Conservation (phyloP, 2,329 filamentous ascomycete genomes). For the Fusarium coicis region DNA sequence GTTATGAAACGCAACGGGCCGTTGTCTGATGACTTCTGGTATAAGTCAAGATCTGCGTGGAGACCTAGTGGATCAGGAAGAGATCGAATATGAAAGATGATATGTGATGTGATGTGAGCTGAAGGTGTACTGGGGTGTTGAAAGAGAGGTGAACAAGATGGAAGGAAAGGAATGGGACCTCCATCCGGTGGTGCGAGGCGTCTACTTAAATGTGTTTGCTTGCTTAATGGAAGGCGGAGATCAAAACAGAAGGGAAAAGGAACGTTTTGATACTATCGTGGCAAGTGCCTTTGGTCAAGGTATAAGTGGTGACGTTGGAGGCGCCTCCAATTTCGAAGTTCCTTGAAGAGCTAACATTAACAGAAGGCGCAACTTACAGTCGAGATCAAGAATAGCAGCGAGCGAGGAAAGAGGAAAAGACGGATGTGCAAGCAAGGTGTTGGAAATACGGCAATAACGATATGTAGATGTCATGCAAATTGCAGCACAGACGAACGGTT, state of each 20-base stretch:
- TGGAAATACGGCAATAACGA: not conserved
- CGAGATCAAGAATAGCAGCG: not conserved
- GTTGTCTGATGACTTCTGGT: conserved; percentile 14
- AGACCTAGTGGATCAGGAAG: not conserved
- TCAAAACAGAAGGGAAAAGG: conserved; percentile 8
- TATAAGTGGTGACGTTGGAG: conserved; percentile 32
- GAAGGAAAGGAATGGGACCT: not conserved
- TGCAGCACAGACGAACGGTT: conserved; percentile 16
- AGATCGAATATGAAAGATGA: conserved; percentile 16
- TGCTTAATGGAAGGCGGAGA: conserved; percentile 7
- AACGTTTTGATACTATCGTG: conserved; percentile 14
- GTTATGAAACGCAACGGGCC: conserved; percentile 19
- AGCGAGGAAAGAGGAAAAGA: not conserved
- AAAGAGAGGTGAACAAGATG: conserved; percentile 12
- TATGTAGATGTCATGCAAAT: not conserved
- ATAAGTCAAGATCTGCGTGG: conserved; percentile 15
- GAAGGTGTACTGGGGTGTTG: conserved; percentile 4
- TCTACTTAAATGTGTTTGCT: conserved; percentile 34
- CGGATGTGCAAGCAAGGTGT: not conserved
- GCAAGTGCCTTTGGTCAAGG: not conserved
- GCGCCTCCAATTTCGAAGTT: conserved; percentile 4
- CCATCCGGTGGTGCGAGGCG: conserved; percentile 10
- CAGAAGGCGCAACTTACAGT: conserved; percentile 10
- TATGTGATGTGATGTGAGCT: conserved; percentile 15
- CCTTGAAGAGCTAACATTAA: not conserved